Conservation (phyloP, 768 basidiomycete species). For the Phylloporus arenicola region DNA sequence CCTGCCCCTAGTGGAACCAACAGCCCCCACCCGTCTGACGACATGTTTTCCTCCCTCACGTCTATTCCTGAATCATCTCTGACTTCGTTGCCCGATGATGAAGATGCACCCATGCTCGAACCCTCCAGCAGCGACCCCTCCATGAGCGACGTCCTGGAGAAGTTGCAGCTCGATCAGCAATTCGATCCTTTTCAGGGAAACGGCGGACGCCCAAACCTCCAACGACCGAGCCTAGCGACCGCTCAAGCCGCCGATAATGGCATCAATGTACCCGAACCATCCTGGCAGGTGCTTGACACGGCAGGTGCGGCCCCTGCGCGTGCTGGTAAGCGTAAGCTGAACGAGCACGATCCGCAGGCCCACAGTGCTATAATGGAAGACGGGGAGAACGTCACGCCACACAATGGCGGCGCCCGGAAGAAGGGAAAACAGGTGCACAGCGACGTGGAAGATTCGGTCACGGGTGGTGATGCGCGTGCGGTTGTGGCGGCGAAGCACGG, state of each 20-base stretch:
- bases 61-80: constrained; percentile 17
- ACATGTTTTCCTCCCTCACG: constrained; percentile 5
- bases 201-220: constrained; percentile 29
- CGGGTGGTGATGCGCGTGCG: constrained; percentile 6
- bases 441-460: constrained; percentile 16
- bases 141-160: constrained; percentile 30
- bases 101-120: constrained; percentile 16
- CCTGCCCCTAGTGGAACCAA: not conserved
- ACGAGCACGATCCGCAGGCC: constrained; percentile 19
- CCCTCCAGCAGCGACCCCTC: constrained; percentile 13
- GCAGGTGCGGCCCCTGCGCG: constrained; percentile 22
- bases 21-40: not conserved
- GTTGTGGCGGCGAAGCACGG: constrained; percentile 13
- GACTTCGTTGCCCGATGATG: constrained; percentile 20
- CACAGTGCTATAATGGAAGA: constrained; percentile 26
- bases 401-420: constrained; percentile 17
- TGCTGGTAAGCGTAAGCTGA: constrained; percentile 36
- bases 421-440: constrained; percentile 16
- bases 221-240: constrained; percentile 45
- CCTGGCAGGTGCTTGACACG: constrained; percentile 49
- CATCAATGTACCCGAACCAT: constrained; percentile 44
- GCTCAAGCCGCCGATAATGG: constrained; percentile 40
- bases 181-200: constrained; percentile 6
- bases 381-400: constrained; percentile 8
- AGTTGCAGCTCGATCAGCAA: constrained; percentile 29